phyloP scores from a whole-genome alignment of 1,284 basidiomycete genomes.

The Malassezia yamatoensis region DNA sequence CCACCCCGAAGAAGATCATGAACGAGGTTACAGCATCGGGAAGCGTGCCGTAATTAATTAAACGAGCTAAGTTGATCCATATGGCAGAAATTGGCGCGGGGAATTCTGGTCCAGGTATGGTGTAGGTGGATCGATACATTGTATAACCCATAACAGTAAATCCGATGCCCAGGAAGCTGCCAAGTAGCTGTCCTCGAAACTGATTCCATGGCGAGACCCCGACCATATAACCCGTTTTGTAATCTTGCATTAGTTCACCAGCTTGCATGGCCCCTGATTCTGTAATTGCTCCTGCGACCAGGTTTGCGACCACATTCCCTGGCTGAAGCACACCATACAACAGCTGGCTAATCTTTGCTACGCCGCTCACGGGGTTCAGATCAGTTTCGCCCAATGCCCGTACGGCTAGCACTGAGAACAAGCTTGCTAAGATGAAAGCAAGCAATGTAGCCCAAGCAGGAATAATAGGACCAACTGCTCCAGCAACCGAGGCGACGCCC shows the following conservation, averaged over 20 bases:
- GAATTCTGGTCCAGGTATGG: conserved; percentile 67
- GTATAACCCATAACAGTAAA: conserved; percentile 74
- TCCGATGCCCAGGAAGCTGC: conserved; percentile 64
- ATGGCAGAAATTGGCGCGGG: conserved; percentile 81
- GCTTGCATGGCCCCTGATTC: conserved; percentile 95
- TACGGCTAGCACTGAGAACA: conserved; percentile 66
- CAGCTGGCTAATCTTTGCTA: conserved; percentile 88
- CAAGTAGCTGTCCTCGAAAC: conserved; percentile 48
- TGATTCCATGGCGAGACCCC: conserved; percentile 50
- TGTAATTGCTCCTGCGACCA: conserved; percentile 88
- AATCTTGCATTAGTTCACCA: conserved; percentile 94
- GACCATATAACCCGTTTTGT: conserved; percentile 82
- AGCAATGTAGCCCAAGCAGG: conserved; percentile 84
- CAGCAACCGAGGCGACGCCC: conserved; percentile 71
- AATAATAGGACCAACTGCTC: conserved; percentile 77
- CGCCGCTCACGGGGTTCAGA: conserved; percentile 59
- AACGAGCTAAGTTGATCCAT: conserved; percentile 71
- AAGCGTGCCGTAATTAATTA: conserved; percentile 69
- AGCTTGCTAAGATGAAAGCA: conserved; percentile 69
- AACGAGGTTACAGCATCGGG: conserved; percentile 67
- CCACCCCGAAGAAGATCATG: conserved; percentile 64
- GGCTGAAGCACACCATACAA: conserved; percentile 89
- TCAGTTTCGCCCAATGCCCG: conserved; percentile 44
- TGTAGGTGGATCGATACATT: conserved; percentile 79
- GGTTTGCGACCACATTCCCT: conserved; percentile 73